Base-by-base conservation (phyloP, 352 stramenopile genomes). In the Globisporangium perplexum region DNA sequence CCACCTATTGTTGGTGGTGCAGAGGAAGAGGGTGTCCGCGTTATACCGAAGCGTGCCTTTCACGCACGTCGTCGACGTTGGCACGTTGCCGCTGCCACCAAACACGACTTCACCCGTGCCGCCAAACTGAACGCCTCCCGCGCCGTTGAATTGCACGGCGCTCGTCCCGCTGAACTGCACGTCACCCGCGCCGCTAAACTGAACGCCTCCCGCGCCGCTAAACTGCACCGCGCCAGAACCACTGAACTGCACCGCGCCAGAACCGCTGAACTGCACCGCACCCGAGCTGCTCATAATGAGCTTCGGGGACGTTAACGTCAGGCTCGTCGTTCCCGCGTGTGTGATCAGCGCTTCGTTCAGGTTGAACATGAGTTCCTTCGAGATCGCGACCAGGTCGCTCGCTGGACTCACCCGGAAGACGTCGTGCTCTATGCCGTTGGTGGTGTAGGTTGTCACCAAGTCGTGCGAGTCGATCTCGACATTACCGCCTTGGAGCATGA, bases 401-500 rank as follows among this genome's bases (percentile, higher is more conserved):
- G 58, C 35, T 20, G 67, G 55, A 35, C 68, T 55, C 20, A 79
- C 72, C 43, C 62, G 59, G 35, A 82, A 63, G 26, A 76, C 60
- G 30, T 77, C 54, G 20, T 54, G 26, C 14, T 31, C 46, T 11
- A 22, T 47, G 36, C 38, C 56, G n/a, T n/a, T n/a, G n/a, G n/a
- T n/a, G n/a, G n/a, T n/a, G 38, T 58, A 59, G 23, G 67, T 77
- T 17, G 79, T 69, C 7, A 50, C 60, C 50, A 83, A 67, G 47
- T 77, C 54, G 33, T 82, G 58, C 42, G 65, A 73, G 47, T 81
- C 69, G 22, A 88, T 71, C 41, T 74, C 55, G 49, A 88, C 62
- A 11, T 50, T 31, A 12, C 71, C 74, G 15, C 71, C 72, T 11
- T 66, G 57, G 55, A 88, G 51, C 31, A 68, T 68, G 12, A 74